Conservation (phyloP, 2,329 filamentous ascomycete species). For the Simplicillium aogashimaense region DNA sequence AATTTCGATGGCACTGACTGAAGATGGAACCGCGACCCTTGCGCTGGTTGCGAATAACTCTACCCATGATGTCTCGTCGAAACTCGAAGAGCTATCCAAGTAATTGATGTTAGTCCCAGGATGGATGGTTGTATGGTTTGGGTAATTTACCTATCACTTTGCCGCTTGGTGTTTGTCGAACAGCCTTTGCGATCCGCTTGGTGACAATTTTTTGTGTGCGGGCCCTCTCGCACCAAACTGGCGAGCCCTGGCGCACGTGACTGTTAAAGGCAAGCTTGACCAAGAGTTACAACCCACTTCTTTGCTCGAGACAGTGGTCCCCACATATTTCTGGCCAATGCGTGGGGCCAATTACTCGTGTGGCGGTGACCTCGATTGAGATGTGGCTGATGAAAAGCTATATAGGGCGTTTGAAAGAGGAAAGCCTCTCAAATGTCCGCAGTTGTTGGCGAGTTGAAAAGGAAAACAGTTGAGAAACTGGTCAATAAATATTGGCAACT, state of each 20-base stretch:
- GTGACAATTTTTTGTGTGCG: constrained; percentile 29
- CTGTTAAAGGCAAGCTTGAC: background rate
- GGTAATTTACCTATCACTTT: constrained; percentile 25
- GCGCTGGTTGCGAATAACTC: constrained; percentile 57
- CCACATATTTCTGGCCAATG: too few relatives aligned
- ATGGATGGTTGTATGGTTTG: constrained; percentile 9
- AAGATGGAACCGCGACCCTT: constrained; percentile 51
- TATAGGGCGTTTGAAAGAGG: too few relatives aligned
- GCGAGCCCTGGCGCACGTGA: constrained; percentile 26
- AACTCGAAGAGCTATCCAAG: constrained; percentile 17
- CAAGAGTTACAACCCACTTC: background rate
- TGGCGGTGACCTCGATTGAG: background rate
- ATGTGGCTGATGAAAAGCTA: constrained; percentile 2
- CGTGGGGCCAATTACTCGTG: background rate
- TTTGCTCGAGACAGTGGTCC: background rate
- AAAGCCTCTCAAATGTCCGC: too few relatives aligned
- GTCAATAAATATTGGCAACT: too few relatives aligned
- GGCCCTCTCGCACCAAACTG: constrained; percentile 10
- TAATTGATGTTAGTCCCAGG: constrained; percentile 17
- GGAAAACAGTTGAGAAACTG: too few relatives aligned
- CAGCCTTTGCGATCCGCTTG: constrained; percentile 16
- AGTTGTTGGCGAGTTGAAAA: too few relatives aligned
- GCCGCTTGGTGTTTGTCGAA: constrained; percentile 29
- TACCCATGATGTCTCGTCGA: constrained; percentile 37
- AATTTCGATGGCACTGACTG: constrained; percentile 29